Percentiles rank a stretch among this genome's conserved stretches.
Conservation (phyloP, 2,329 filamentous ascomycete species). For the Monascus ruber region DNA sequence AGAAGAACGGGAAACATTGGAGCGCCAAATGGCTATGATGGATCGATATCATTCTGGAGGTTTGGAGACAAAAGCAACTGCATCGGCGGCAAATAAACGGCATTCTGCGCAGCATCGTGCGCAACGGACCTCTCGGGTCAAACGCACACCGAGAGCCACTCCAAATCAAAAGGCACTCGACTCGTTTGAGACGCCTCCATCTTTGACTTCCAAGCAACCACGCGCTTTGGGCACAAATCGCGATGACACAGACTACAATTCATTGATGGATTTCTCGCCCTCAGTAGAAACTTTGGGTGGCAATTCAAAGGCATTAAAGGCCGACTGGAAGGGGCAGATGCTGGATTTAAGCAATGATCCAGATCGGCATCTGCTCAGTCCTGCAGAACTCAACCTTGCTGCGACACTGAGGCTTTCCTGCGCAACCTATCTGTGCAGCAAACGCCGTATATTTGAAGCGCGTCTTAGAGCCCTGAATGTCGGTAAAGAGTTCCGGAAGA, state of each 20-base stretch:
- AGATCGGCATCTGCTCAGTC: constrained; percentile 58
- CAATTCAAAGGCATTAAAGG: constrained; percentile 62
- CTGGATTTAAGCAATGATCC: constrained; percentile 66
- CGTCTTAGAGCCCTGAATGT: constrained; percentile 56
- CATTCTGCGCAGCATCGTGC: constrained; percentile 15
- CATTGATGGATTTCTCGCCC: constrained; percentile 62
- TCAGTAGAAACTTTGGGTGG: constrained; percentile 53
- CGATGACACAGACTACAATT: constrained; percentile 70
- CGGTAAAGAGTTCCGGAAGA: constrained; percentile 84
- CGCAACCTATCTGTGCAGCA: constrained; percentile 82
- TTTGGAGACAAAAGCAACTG: constrained; percentile 25
- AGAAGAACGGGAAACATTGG: constrained; percentile 30
- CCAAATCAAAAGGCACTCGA: constrained; percentile 29
- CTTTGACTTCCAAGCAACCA: constrained; percentile 30
- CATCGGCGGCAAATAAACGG: constrained; percentile 26
- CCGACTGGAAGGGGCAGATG: constrained; percentile 74
- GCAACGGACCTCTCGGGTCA: constrained; percentile 21
- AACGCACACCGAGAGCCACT: constrained; percentile 31
- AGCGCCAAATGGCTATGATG: constrained; percentile 30
- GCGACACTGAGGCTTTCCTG: constrained; percentile 71
- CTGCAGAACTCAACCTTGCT: constrained; percentile 65
- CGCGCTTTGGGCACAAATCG: constrained; percentile 49
- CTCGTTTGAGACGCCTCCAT: constrained; percentile 24
- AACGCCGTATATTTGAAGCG: constrained; percentile 77
- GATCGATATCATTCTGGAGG: constrained; percentile 24